These are phyloP conservation scores for Guillardia theta DNA, from an alignment of 78 protist genomes.

Conservation along the genomic window DNA sequence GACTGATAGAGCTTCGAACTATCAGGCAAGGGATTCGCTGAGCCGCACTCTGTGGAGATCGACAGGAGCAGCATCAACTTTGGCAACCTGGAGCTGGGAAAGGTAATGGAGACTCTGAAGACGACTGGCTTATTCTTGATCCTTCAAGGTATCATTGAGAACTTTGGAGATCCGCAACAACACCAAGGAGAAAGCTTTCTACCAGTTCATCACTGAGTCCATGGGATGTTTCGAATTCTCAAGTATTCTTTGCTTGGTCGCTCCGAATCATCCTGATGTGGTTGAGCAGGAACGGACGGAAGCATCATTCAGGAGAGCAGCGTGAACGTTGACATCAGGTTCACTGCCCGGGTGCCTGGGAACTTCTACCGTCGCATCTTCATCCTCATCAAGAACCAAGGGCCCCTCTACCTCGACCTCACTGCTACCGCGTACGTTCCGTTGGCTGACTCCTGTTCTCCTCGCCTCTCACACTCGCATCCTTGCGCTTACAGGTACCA, in stretches of 20 bases:
- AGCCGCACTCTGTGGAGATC: neutral
- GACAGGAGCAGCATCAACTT: neutral
- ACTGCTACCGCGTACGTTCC: neutral
- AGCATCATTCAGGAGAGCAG: neutral
- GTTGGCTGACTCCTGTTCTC: neutral
- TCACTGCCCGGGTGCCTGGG: neutral
- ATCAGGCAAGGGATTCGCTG: neutral
- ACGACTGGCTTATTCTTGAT: no score
- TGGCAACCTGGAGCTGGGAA: slow-evolving; percentile 11
- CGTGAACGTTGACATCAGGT: neutral
- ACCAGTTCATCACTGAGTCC: slow-evolving; percentile 3
- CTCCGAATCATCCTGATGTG: no score
- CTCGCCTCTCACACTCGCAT: neutral
- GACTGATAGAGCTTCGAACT: no score
- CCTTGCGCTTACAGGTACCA: neutral
- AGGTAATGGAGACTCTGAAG: no score
- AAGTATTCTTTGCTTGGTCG: no score
- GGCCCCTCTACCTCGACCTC: slow-evolving; percentile 24
- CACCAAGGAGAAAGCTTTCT: neutral
- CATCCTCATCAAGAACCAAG: neutral
- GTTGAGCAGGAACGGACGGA: neutral
- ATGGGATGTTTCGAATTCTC: neutral
- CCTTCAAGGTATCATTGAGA: neutral
- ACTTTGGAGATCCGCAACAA: neutral
- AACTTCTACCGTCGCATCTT: slow-evolving; percentile 37